A percentile compares a stretch with the other conserved stretches of the same genome.
Evolutionary conservation across 2,329 filamentous ascomycete genomes (phyloP).

Genomic region (Talaromyces rugulosus): DNA sequence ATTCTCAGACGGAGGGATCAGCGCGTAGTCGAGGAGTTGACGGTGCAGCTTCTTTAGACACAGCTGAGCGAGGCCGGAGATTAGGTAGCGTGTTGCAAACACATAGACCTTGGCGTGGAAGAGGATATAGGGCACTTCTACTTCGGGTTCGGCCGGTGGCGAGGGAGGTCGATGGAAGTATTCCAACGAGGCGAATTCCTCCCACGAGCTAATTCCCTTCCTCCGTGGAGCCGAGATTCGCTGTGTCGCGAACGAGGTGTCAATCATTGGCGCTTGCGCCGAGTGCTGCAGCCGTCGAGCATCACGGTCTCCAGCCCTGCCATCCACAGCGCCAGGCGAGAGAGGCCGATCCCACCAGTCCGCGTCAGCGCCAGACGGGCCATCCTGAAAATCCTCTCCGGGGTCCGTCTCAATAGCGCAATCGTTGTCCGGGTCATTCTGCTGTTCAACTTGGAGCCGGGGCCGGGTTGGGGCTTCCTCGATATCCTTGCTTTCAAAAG

Average conservation of each 20-base stretch:
- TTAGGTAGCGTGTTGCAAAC: conserved; percentile 39
- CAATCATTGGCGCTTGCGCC: conserved; percentile 20
- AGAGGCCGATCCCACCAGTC: conserved; percentile 13
- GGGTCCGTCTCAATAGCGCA: conserved; percentile 12
- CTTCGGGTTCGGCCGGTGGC: conserved; percentile 6
- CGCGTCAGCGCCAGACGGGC: conserved; percentile 5
- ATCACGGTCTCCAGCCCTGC: neutral
- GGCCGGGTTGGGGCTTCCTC: neutral
- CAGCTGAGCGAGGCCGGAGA: conserved; percentile 36
- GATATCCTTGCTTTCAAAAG: conserved; percentile 19
- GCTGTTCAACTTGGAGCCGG: neutral
- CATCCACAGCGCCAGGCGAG: neutral
- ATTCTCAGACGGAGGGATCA: conserved; percentile 17
- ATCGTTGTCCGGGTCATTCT: neutral
- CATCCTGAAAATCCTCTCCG: conserved; percentile 9
- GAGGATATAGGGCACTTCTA: conserved; percentile 34
- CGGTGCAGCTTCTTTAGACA: conserved; percentile 37
- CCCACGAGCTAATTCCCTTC: conserved; percentile 33
- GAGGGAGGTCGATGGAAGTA: conserved; percentile 25
- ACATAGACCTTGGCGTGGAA: conserved; percentile 43
- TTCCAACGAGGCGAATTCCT: conserved; percentile 33
- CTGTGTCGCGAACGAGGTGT: conserved; percentile 34
- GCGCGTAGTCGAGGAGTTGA: conserved; percentile 30
- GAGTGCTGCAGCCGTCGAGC: conserved; percentile 8
- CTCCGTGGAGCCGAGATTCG: conserved; percentile 25